Conservation (phyloP, 805 yeast genomes). For the Candida xiaguanensis region DNA sequence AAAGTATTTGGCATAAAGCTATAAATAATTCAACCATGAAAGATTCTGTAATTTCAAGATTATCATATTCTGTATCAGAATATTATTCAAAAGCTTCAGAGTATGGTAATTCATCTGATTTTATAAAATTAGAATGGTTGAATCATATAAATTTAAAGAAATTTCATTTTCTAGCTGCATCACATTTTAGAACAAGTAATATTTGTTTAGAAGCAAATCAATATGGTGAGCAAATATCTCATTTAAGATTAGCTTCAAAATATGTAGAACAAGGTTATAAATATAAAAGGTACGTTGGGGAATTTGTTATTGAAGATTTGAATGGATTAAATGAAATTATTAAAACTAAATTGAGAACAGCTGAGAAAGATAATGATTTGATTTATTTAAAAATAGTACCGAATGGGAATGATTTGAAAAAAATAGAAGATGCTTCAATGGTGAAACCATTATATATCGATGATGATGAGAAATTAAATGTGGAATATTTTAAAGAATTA, state of each 20-base stretch:
- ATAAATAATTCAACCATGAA: slow-evolving; percentile 41
- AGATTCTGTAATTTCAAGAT: slow-evolving; percentile 57
- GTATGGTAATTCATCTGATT: slow-evolving; percentile 40
- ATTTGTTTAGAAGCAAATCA: slow-evolving; percentile 44
- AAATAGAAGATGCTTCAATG: slow-evolving; percentile 49
- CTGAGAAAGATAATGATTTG: slow-evolving; percentile 79
- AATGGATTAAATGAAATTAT: slow-evolving; percentile 47
- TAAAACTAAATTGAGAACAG: slow-evolving; percentile 41
- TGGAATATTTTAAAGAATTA: slow-evolving; percentile 49
- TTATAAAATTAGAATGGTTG: slow-evolving; percentile 58
- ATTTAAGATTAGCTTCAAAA: slow-evolving; percentile 42
- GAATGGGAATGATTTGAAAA: slow-evolving; percentile 29
- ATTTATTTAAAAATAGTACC: slow-evolving; percentile 73
- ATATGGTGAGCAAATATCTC: slow-evolving; percentile 71
- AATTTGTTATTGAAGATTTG: slow-evolving; percentile 48
- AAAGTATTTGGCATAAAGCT: slow-evolving; percentile 78
- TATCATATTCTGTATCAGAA: slow-evolving; percentile 60
- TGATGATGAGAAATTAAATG: slow-evolving; percentile 18
- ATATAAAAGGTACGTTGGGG: slow-evolving; percentile 39
- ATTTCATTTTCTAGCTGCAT: slow-evolving; percentile 67
- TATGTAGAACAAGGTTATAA: slow-evolving; percentile 36
- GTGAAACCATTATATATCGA: slow-evolving; percentile 40
- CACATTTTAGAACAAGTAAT: slow-evolving; percentile 60
- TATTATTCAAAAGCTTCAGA: slow-evolving; percentile 48
- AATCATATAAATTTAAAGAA: slow-evolving; percentile 57